phyloP scores from a whole-genome alignment of 2,329 filamentous ascomycete genomes.

The Fusarium continuum region DNA sequence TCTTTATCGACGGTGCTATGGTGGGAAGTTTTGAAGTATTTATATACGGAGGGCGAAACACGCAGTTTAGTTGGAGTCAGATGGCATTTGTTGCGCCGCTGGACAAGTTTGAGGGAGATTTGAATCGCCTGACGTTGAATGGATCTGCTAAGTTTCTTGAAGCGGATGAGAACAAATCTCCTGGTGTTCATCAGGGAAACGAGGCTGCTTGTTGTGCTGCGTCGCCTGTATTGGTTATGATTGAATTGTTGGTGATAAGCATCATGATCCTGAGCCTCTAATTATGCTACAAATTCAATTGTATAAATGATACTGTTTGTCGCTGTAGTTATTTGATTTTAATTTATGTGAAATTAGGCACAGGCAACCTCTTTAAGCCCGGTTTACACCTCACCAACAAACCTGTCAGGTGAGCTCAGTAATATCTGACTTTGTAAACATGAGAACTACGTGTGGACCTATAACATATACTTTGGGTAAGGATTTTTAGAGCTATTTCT shows the following conservation, averaged over 20 bases:
- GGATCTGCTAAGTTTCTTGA: neutral
- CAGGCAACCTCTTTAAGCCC: too few relatives aligned
- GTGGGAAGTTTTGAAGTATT: conserved; percentile 16
- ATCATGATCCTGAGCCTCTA: neutral
- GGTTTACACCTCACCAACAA: too few relatives aligned
- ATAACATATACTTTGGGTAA: too few relatives aligned
- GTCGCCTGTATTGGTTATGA: accelerated
- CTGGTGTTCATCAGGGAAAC: neutral
- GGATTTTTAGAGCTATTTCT: too few relatives aligned
- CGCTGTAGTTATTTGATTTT: too few relatives aligned
- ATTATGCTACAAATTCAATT: too few relatives aligned
- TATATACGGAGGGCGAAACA: conserved; percentile 18
- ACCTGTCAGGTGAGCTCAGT: too few relatives aligned
- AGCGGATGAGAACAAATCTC: accelerated
- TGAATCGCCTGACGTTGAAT: neutral
- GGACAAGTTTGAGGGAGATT: neutral
- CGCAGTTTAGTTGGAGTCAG: conserved; percentile 23
- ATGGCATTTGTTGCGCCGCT: conserved; percentile 22
- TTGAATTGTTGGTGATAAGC: neutral
- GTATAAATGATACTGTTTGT: too few relatives aligned
- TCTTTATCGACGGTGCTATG: neutral
- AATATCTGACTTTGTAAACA: too few relatives aligned
- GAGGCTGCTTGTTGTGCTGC: neutral
- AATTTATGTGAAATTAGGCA: too few relatives aligned
- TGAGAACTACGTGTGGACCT: too few relatives aligned